phyloP scores from a whole-genome alignment of 2,329 filamentous ascomycete genomes.

The Colletotrichum lini region DNA sequence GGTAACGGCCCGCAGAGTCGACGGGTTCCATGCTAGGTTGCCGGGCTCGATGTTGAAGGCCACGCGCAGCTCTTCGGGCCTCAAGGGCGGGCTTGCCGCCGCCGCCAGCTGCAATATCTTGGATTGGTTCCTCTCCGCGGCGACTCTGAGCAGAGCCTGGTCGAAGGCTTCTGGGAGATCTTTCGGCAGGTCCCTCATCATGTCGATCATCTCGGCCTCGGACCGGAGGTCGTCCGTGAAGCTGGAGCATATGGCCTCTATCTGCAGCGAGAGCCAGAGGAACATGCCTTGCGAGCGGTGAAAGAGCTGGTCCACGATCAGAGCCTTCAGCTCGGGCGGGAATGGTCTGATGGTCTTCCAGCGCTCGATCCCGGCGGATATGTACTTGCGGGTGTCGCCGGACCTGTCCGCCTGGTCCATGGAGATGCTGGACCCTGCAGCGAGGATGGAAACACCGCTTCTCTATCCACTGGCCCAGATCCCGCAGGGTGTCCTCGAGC shows the following conservation, averaged over 20 bases:
- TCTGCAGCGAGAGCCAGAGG: not conserved
- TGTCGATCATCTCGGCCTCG: not conserved
- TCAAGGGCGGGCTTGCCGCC: fast-evolving
- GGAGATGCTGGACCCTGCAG: not conserved
- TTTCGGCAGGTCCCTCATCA: not conserved
- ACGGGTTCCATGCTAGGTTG: not conserved
- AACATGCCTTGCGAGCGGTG: not conserved
- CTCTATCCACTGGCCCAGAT: too few relatives aligned
- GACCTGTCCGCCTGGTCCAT: constrained; percentile 1
- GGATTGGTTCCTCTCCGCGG: not conserved
- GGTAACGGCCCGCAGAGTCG: not conserved
- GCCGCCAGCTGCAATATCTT: not conserved
- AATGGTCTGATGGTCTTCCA: not conserved
- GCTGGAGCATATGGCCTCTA: not conserved
- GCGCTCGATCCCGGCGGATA: not conserved
- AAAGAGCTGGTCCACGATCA: not conserved
- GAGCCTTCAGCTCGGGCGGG: not conserved
- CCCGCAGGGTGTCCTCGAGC: too few relatives aligned
- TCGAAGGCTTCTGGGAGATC: not conserved
- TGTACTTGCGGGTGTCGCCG: not conserved
- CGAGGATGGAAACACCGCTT: too few relatives aligned
- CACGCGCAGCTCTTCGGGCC: not conserved
- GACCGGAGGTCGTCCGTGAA: not conserved
- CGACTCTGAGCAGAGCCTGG: not conserved
- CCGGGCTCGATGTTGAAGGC: not conserved